Percentiles rank a stretch among this genome's conserved stretches.
These are phyloP conservation scores for Polygonum aviculare DNA, from an alignment of 148 eudicot genomes.

Conservation along the genomic window DNA sequence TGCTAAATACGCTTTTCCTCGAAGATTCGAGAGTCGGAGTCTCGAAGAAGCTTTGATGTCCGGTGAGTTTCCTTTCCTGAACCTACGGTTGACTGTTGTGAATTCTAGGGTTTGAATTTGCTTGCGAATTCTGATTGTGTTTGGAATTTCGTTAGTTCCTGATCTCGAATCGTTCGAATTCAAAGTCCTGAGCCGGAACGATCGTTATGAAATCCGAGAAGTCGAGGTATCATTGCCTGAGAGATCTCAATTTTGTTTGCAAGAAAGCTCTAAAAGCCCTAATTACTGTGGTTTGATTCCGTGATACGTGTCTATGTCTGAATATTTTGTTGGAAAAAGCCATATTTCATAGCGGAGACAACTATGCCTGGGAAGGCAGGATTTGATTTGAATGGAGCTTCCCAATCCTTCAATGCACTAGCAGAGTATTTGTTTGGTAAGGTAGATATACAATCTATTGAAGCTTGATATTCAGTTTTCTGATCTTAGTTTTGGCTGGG, in stretches of 20 bases:
- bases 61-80: slow-evolving; percentile 27
- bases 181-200: slow-evolving; percentile 50
- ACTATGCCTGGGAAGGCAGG: slow-evolving; percentile 87
- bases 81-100: neutral
- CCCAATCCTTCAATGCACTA: slow-evolving; percentile 77
- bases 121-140: neutral
- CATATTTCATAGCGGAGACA: slow-evolving; percentile 79
- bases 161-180: slow-evolving; percentile 79
- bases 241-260: neutral
- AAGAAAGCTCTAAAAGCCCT: neutral
- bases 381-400: slow-evolving; percentile 78
- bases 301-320: neutral
- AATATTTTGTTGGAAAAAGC: slow-evolving; percentile 27
- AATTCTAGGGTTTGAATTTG: neutral
- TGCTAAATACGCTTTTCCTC: slow-evolving; percentile 55
- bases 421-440: slow-evolving; percentile 97
- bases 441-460: slow-evolving; percentile 37
- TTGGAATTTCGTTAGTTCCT: slow-evolving; percentile 45
- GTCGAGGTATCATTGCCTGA: slow-evolving; percentile 49
- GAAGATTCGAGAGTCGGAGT: slow-evolving; percentile 52
- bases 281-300: neutral
- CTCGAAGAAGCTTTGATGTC: slow-evolving; percentile 89
- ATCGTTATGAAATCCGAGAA: slow-evolving; percentile 84
- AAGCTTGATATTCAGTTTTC: neutral
- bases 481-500: slow-evolving; percentile 1